Base-by-base conservation (phyloP, 805 yeast genomes). In the Suhomyces sp. region DNA sequence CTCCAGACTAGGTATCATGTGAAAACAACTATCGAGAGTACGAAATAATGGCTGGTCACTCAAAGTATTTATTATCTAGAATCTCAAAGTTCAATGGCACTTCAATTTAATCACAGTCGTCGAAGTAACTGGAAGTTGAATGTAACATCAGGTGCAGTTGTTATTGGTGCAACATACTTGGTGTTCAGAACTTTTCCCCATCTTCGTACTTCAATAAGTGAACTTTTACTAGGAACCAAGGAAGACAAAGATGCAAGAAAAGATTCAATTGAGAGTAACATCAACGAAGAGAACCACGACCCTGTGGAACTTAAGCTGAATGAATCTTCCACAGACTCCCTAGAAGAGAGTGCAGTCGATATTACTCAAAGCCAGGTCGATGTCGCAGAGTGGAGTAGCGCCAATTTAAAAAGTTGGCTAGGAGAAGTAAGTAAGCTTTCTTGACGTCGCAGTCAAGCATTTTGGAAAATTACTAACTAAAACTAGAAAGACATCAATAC, bases 111-210 rank as follows among this genome's bases (percentile, higher is more conserved):
- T 27, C 44, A 51, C 22, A 63, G 46, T 22, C 54, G 58, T 27
- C 57, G 54, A 10, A 15, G 17, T 10, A 31, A 29, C 40, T 48
- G 51, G 50, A 57, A 57, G 41, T 47, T 62, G 3, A 51, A 64
- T 1, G 69, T 73, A 0, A 63, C 71, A 4, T 68, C 80, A 2
- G 73, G 81, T 7, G 76, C 76, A 0, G 73, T 72, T 10, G 57
- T 76, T 4, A 49, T 79, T 10, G 82, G 81, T 23, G 76, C 78
- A 3, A 68, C 78, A 0, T 64, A 72, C 26, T 45, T 80, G 5
- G 54, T 79, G 8, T 64, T 80, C 53, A 71, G 71, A 50, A 80
- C 83, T 4, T 80, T 72, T 54, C 85, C 85, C n/a, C 84, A 80
- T 56, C 64, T 80, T 42, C 66, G 65, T 51, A 55, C 66, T n/a